Evolutionary conservation across 2,329 filamentous ascomycete species (phyloP), one percentile per base, ranked within the genome.

Genomic region (Diaporthe ilicicola): DNA sequence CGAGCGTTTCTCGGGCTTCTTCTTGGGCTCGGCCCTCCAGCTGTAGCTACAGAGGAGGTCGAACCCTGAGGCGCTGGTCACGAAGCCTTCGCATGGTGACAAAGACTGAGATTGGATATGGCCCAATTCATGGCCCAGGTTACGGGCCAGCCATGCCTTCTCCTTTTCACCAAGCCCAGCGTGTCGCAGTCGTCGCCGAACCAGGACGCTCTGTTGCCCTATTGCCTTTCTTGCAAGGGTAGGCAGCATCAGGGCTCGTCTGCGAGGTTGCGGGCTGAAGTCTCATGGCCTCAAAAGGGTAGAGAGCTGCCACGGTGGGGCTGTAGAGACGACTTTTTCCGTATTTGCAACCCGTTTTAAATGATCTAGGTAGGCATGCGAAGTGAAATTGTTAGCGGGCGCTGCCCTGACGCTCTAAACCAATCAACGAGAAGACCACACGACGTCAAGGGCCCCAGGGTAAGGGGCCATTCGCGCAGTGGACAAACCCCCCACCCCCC

Each of bases 11-110:
- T 22, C 5, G 17, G 46, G 22, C 6, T 12, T 4, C n/a, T 44
- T n/a, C 10, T 32, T 55, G n/a, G 24, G 9, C n/a, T 22, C 32
- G n/a, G 17, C 46, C 46, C 34, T 66, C 71, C 71, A 73, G 44
- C 61, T 73, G 32, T 73, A 73, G 59, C 69, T 71, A 54, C 71
- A 68, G 22, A 71, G 54, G 13, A 73, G 51, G 10, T 73, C 64
- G 19, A 68, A 73, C 24, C 55, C 64, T 2, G 39, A 24, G 42
- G 64, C 42, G 44, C 69, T 73, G 42, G 56, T 69, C 7, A 73
- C 71, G 3, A 34, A 42, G 8, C 54, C 54, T 17, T 27, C 27
- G 19, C 68, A 72, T 12, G 71, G 71, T 22, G 44, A 15, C 32
- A 62, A 27, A 32, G 44, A 51, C 29, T 51, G 29, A 7, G 46